Conservation (phyloP, 2,329 filamentous ascomycete species). For the Penicillium vulpinum region DNA sequence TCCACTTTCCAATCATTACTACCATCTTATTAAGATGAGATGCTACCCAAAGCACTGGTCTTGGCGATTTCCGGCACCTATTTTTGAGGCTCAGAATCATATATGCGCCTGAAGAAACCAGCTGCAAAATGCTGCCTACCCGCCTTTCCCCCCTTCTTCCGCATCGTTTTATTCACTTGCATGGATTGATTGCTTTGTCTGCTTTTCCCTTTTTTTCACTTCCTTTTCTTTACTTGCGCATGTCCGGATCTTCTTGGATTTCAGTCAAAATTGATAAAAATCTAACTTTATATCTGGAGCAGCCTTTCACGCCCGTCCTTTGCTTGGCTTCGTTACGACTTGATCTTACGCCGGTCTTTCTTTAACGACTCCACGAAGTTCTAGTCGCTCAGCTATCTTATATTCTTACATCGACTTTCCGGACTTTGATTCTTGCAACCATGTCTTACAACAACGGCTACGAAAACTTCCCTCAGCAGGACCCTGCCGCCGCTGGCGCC, state of each 20-base stretch:
- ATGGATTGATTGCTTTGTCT: not conserved
- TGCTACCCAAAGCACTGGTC: constrained; percentile 11
- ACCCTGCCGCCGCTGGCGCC: constrained; percentile 48
- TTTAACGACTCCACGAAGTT: constrained; percentile 45
- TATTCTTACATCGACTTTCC: constrained; percentile 29
- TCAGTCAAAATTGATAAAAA: not conserved
- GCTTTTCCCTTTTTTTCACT: not conserved
- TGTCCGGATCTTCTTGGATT: constrained; percentile 3
- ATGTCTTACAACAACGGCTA: constrained; percentile 70
- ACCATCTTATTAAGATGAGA: not conserved
- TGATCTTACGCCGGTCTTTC: constrained; percentile 39
- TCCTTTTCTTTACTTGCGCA: constrained; percentile 20
- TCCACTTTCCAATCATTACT: not conserved
- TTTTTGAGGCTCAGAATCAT: constrained; percentile 12
- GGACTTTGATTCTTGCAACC: constrained; percentile 34
- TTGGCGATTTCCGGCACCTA: constrained; percentile 12
- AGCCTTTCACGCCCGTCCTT: constrained; percentile 29
- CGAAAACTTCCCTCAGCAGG: constrained; percentile 63
- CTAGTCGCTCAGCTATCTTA: constrained; percentile 37
- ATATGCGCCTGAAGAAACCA: constrained; percentile 2
- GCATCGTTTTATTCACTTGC: not conserved
- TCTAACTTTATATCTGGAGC: constrained; percentile 17
- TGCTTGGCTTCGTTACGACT: constrained; percentile 32
- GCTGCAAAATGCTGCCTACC: not conserved
- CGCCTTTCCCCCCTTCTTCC: not conserved